Base-by-base conservation (phyloP, 345 rosid genomes). In the Lumnitzera littorea region DNA sequence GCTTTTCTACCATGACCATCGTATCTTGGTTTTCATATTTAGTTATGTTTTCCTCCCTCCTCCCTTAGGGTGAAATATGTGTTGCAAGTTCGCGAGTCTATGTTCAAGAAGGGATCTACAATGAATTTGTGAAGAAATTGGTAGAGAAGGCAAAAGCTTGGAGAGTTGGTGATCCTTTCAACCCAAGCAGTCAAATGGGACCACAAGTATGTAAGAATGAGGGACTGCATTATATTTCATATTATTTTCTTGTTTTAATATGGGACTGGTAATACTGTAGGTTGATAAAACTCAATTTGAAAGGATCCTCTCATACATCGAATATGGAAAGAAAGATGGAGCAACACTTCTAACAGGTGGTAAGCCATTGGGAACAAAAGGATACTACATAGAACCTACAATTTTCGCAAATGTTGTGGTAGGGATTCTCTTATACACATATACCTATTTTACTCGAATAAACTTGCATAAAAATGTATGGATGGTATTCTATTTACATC, bases 51-150 rank as follows among this genome's bases (percentile, higher is more conserved):
- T 20, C n/a, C 23, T 60, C 20, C 20, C 20, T 15, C 17, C 25
- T 15, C 24, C 2, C 31, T 24, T 23, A 84, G 98, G 98, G 96
- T 60, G 91, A 91, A 60, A 62, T 84, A 16, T 91, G 95, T 3
- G 86, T 77, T 11, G 84, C 96, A 17, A 67, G 89, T 60, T 89
- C 96, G 24, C 91, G 96, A 10, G 84, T 87, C 11, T 89, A 63
- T 67, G 92, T 91, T 12, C 98, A 91, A 59, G 98, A 87, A 73
- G 88, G 84, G 23, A 83, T 91, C 50, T 86, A 86, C 51, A 85
- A 78, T 51, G 68, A 80, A 61, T 66, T 86, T 51, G 82, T 58
- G 13, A 64, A 58, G 63, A 86, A 82, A 53, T 43, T 86, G 70
- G 78, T 64, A 0, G 87, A 82, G 62, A 84, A 86, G 61, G 83